phyloP scores from a whole-genome alignment of 768 basidiomycete species.

The Rhizopogon vulgaris region DNA sequence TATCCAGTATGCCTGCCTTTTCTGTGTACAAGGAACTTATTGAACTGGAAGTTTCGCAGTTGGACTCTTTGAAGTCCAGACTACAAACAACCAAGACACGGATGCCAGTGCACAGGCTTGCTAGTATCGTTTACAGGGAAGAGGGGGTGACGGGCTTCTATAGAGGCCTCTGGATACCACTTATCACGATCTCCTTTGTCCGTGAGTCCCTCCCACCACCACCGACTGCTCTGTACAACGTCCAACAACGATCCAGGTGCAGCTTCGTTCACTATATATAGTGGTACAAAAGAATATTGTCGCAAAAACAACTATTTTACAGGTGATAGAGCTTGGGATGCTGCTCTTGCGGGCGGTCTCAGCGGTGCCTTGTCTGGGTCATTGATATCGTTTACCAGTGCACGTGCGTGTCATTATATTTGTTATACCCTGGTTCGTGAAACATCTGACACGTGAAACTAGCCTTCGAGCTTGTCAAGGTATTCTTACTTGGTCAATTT shows the following conservation, averaged over 20 bases:
- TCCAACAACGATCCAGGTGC: constrained; percentile 48
- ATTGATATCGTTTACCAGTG: constrained; percentile 82
- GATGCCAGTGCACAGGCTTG: constrained; percentile 67
- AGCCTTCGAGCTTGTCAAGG: constrained; percentile 97
- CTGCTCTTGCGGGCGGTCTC: constrained; percentile 70
- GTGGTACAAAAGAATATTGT: constrained; percentile 72
- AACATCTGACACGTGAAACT: constrained; percentile 2
- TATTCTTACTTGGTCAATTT: constrained; percentile 24
- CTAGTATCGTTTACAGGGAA: constrained; percentile 70
- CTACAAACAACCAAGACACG: constrained; percentile 78
- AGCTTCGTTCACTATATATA: constrained; percentile 89
- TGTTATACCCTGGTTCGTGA: constrained; percentile 8
- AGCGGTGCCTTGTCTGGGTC: constrained; percentile 88
- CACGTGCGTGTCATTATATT: constrained; percentile 53
- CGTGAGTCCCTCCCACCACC: constrained; percentile 47
- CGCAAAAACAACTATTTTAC: constrained; percentile 52
- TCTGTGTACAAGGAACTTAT: not conserved
- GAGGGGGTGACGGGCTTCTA: constrained; percentile 90
- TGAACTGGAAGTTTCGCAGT: constrained; percentile 32
- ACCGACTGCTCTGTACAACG: constrained; percentile 4
- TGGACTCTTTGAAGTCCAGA: constrained; percentile 93
- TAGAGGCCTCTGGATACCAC: constrained; percentile 85
- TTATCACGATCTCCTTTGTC: constrained; percentile 94
- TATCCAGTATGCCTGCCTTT: constrained; percentile 56
- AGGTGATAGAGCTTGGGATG: constrained; percentile 57